Conservation (phyloP, 805 yeast species). For the Kuraishia ogatae region DNA sequence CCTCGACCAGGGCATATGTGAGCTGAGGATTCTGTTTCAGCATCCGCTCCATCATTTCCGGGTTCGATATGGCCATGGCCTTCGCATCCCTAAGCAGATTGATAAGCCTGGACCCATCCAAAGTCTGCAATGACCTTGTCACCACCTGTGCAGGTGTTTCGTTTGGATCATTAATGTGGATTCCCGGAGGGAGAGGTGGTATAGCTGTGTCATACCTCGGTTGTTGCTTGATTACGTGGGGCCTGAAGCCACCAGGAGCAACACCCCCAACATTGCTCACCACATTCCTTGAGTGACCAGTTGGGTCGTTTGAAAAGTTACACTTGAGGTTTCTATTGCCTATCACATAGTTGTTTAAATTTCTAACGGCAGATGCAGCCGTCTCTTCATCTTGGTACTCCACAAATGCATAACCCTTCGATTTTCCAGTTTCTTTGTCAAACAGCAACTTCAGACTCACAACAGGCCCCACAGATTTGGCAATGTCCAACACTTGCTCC, state of each 20-base stretch:
- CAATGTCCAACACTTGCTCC: constrained; percentile 83
- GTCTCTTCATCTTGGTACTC: constrained; percentile 75
- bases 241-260: constrained; percentile 1
- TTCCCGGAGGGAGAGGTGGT: constrained; percentile 50
- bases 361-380: constrained; percentile 85
- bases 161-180: constrained; percentile 26
- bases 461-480: constrained; percentile 85
- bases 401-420: constrained; percentile 86
- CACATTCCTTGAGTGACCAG: constrained; percentile 4
- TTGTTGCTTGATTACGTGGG: constrained; percentile 1
- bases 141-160: constrained; percentile 32
- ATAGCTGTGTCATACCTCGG: constrained; percentile 19
- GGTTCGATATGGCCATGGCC: constrained; percentile 46
- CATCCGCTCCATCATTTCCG: constrained; percentile 48
- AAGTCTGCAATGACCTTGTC: constrained; percentile 32
- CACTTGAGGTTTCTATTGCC: constrained; percentile 70
- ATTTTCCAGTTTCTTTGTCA: constrained; percentile 82
- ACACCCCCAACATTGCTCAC: background rate
- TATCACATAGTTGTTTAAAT: constrained; percentile 68
- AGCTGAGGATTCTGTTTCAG: constrained; percentile 73
- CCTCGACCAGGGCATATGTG: constrained; percentile 74
- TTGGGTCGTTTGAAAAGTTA: constrained; percentile 53
- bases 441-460: constrained; percentile 65
- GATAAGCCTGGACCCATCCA: constrained; percentile 38
- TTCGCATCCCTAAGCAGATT: constrained; percentile 50